phyloP scores from a whole-genome alignment of 2,329 filamentous ascomycete genomes.

The Colletotrichum australisinense region DNA sequence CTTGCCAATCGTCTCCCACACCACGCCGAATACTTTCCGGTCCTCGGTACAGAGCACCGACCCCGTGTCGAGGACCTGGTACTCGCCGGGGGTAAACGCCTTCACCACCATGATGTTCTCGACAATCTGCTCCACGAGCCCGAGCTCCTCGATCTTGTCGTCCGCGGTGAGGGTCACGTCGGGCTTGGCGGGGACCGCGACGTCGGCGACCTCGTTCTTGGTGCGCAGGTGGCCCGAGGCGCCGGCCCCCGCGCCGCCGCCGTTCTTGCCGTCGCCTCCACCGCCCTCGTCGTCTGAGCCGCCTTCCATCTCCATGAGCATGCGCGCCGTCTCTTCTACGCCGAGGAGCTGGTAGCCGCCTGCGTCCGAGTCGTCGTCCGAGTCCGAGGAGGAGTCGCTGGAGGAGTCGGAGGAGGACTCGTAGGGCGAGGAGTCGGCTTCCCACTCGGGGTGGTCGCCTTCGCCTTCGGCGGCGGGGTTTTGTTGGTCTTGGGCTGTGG shows the following conservation, averaged over 20 bases:
- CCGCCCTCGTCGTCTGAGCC: slow-evolving; percentile 80
- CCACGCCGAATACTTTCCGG: slow-evolving; percentile 80
- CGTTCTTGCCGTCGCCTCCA: slow-evolving; percentile 45
- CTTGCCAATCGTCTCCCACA: slow-evolving; percentile 88
- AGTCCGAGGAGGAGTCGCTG: slow-evolving; percentile 66
- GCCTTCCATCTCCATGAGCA: slow-evolving; percentile 86
- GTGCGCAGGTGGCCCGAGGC: slow-evolving; percentile 72
- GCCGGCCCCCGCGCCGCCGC: slow-evolving; percentile 42
- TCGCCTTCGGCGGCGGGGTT: slow-evolving; percentile 46
- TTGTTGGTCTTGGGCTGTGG: not conserved
- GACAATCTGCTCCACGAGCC: slow-evolving; percentile 80
- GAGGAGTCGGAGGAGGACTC: slow-evolving; percentile 73
- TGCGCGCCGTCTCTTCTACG: slow-evolving; percentile 83
- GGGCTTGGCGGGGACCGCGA: slow-evolving; percentile 73
- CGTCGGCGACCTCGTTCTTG: slow-evolving; percentile 80
- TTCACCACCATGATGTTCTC: slow-evolving; percentile 84
- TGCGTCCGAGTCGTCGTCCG: slow-evolving; percentile 63
- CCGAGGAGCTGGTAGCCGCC: slow-evolving; percentile 78
- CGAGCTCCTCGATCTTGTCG: slow-evolving; percentile 82
- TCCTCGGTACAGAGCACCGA: slow-evolving; percentile 85
- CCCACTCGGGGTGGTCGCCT: slow-evolving; percentile 78
- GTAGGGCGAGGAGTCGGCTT: slow-evolving; percentile 81
- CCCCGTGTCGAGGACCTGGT: slow-evolving; percentile 85
- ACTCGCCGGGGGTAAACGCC: slow-evolving; percentile 82
- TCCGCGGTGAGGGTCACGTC: slow-evolving; percentile 81